Base-by-base conservation (phyloP, 1,284 basidiomycete species). In the Bondarzewia mesenterica region DNA sequence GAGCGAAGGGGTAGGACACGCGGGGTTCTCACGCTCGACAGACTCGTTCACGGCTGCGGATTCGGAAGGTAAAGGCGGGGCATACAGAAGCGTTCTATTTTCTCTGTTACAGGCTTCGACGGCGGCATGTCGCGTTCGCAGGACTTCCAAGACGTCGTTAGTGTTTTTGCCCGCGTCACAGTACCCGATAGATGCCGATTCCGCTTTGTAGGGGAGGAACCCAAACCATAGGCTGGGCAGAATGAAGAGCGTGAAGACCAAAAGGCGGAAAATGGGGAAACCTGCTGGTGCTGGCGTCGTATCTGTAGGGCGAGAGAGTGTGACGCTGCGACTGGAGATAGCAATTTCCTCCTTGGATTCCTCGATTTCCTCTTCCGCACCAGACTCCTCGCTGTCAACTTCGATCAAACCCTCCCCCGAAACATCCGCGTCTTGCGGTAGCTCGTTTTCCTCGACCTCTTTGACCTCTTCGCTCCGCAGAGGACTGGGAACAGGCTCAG, bases 181-280 rank as follows among this genome's bases (percentile, higher is more conserved):
- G 68, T 81, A 96, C 1, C 93, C 93, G 56, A 93, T 81, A 2
- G 73, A 63, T 1, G 82, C 66, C 4, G 88, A 91, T 52, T 87
- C 77, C 5, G 61, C 54, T 65, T 87, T 88, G 68, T 78, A 62
- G 36, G 73, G 61, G 36, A 74, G 58, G 54, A 73, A 63, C 12
- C 29, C 29, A n/a, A 32, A 32, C 29, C 29, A 32, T 12, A n/a
- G 12, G 29, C 29, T 32, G 15, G 71, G 66, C 22, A 67, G 54
- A 44, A 68, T 59, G 14, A 75, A 48, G 15, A 72, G 49, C 29
- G 73, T 50, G 5, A 73, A 57, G 52, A 60, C 41, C 51, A 25
- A 61, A 75, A n/a, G 49, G 75, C 23, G 60, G 77, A 14, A 49
- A 77, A 27, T 45, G 51, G 50, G 61, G 27, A 43, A 55, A 51